A percentile compares a stretch with the other conserved stretches of the same genome.
Conservation (phyloP, 352 stramenopile species). For the Chrysophaeum taylorii region DNA sequence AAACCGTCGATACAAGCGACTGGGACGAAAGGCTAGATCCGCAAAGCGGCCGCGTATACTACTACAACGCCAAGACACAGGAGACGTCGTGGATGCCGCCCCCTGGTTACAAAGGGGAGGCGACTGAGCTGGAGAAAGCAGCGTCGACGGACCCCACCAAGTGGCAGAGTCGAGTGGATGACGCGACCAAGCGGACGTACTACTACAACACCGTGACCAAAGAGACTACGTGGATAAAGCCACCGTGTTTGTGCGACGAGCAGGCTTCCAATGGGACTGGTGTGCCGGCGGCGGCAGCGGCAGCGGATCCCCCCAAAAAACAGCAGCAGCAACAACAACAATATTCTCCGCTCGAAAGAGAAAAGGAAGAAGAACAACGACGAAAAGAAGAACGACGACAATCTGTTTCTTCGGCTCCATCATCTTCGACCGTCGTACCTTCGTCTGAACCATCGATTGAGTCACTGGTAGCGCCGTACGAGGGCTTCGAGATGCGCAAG, state of each 20-base stretch:
- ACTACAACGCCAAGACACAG: slow-evolving; percentile 22
- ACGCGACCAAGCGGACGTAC: slow-evolving; percentile 18
- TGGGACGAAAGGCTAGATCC: background rate
- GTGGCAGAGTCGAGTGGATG: slow-evolving; percentile 19
- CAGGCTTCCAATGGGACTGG: too few relatives aligned
- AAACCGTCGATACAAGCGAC: background rate
- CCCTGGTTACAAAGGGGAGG: too few relatives aligned
- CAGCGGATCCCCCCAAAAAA: too few relatives aligned
- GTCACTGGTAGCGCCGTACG: slow-evolving; percentile 9
- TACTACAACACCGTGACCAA: slow-evolving; percentile 33
- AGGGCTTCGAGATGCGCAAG: slow-evolving; percentile 21
- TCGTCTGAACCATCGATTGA: background rate
- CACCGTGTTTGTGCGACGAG: slow-evolving; percentile 19
- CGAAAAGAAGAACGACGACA: slow-evolving; percentile 15
- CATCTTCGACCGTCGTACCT: slow-evolving; percentile 1
- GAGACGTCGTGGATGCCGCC: slow-evolving; percentile 16
- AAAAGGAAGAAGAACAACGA: slow-evolving; percentile 20
- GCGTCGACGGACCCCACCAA: slow-evolving; percentile 15
- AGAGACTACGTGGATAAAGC: slow-evolving; percentile 30
- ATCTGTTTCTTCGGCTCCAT: background rate
- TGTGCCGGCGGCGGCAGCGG: slow-evolving; percentile 3
- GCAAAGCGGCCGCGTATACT: background rate
- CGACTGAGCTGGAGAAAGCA: slow-evolving; percentile 3
- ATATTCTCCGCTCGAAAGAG: slow-evolving; percentile 11
- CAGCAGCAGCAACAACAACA: background rate